A percentile compares a stretch with the other conserved stretches of the same genome.
Conservation (phyloP, 768 basidiomycete genomes). For the Serendipita vermifera region DNA sequence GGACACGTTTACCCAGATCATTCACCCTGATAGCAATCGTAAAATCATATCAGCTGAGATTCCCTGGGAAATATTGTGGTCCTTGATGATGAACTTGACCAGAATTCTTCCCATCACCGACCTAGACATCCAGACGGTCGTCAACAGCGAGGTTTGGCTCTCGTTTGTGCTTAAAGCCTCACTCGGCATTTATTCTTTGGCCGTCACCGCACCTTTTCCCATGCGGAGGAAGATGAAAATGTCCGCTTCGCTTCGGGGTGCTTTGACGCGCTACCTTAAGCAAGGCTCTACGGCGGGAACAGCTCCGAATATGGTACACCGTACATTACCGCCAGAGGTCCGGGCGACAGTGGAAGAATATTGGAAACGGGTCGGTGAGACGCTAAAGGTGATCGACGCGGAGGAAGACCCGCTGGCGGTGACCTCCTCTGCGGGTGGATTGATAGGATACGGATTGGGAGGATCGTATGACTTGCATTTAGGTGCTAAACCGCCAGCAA, state of each 20-base stretch:
- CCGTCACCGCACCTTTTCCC: constrained; percentile 66
- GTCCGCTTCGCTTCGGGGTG: constrained; percentile 4
- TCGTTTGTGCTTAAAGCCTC: constrained; percentile 66
- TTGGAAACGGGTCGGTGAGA: constrained; percentile 56
- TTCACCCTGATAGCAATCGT: constrained; percentile 66
- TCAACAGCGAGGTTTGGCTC: constrained; percentile 51
- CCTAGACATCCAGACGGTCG: constrained; percentile 54
- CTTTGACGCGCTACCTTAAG: constrained; percentile 32
- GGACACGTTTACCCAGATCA: constrained; percentile 69
- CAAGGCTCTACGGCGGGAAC: constrained; percentile 54
- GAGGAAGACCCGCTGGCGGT: constrained; percentile 62
- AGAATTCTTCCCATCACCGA: constrained; percentile 74
- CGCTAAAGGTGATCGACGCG: constrained; percentile 67
- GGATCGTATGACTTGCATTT: constrained; percentile 45
- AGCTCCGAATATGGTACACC: constrained; percentile 59
- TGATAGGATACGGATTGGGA: constrained; percentile 74
- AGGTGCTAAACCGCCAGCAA: constrained; percentile 50
- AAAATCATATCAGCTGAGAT: constrained; percentile 52
- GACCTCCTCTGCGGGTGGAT: constrained; percentile 42
- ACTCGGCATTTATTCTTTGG: constrained; percentile 75
- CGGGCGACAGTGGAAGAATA: constrained; percentile 42
- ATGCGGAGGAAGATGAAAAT: constrained; percentile 56
- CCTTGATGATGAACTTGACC: constrained; percentile 55
- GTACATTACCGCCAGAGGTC: constrained; percentile 35
- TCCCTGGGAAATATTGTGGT: constrained; percentile 43